Evolutionary conservation across 352 stramenopile species (phyloP).

Genomic region (Pythium chondricola): DNA sequence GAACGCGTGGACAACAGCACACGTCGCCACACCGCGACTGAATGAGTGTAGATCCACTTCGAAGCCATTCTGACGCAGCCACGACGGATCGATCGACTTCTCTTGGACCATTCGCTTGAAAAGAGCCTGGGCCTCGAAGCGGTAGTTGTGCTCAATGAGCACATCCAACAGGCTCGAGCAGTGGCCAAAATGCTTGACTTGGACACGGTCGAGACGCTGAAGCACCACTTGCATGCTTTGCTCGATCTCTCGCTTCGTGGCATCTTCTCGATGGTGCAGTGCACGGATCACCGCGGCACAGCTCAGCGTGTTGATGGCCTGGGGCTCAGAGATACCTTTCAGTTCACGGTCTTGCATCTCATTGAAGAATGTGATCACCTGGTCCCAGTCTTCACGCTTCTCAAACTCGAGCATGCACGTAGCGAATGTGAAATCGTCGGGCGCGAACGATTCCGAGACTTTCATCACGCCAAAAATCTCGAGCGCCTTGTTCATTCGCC

Average conservation of each 20-base stretch:
- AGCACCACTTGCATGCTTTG: conserved; percentile 42
- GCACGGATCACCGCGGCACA: conserved; percentile 43
- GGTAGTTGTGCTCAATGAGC: conserved; percentile 44
- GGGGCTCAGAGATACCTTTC: conserved; percentile 7
- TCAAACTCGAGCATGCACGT: conserved; percentile 50
- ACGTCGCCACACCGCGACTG: conserved; percentile 57
- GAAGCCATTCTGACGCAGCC: conserved; percentile 49
- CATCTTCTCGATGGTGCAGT: conserved; percentile 29
- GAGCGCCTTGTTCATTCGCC: conserved; percentile 23
- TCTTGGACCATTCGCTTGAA: conserved; percentile 50
- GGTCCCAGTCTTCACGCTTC: conserved; percentile 36
- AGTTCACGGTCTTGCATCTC: conserved; percentile 38
- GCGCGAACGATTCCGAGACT: conserved; percentile 22
- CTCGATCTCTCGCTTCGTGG: conserved; percentile 10
- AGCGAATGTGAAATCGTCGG: conserved; percentile 62
- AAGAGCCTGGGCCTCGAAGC: conserved; percentile 31
- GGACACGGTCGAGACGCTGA: conserved; percentile 30
- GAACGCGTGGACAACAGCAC: conserved; percentile 58
- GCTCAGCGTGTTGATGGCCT: conserved; percentile 40
- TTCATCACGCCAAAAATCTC: conserved; percentile 43
- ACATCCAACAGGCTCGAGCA: conserved; percentile 53
- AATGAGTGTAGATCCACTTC: conserved; percentile 72
- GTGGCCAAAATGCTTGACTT: conserved; percentile 39
- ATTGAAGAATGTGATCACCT: conserved; percentile 51
- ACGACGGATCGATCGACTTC: conserved; percentile 33